A percentile compares a stretch with the other conserved stretches of the same genome.
Evolutionary conservation across 257 asterid genomes (phyloP).

Genomic region (Forsythia suspensa): DNA sequence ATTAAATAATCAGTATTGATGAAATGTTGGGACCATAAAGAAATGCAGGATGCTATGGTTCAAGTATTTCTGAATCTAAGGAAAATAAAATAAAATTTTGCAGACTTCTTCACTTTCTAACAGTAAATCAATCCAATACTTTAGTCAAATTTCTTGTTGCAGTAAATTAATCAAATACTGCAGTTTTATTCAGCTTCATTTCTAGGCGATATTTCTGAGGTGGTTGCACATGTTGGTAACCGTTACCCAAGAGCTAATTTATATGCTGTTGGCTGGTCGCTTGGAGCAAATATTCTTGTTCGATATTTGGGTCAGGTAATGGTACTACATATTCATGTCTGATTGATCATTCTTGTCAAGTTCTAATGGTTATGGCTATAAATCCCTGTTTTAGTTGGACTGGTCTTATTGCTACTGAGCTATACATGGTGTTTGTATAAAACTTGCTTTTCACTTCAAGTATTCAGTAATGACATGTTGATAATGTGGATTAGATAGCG

Average conservation of each 20-base stretch:
- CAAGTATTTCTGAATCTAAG: not conserved
- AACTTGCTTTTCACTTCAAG: not conserved
- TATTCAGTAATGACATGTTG: not conserved
- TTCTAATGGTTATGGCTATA: not conserved
- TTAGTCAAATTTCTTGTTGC: not conserved
- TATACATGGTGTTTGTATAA: not conserved
- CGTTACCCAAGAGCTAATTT: conserved; percentile 76
- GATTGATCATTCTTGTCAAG: not conserved
- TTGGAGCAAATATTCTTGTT: conserved; percentile 95
- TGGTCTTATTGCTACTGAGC: not conserved
- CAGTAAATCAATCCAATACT: not conserved
- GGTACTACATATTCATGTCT: not conserved
- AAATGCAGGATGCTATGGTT: not conserved
- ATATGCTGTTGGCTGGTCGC: conserved; percentile 96
- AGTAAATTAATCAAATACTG: conserved; percentile 16
- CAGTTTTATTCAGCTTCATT: conserved; percentile 99
- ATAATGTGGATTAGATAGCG: not conserved
- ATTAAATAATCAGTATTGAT: not conserved
- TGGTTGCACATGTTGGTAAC: conserved; percentile 62
- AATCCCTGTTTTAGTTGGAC: conserved; percentile 8
- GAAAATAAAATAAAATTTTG: not conserved
- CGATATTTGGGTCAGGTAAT: conserved; percentile 85
- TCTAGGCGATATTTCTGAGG: conserved; percentile 86
- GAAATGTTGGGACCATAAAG: not conserved
- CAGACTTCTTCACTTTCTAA: not conserved